Percentiles rank a stretch among this genome's conserved stretches.
Evolutionary conservation across 2,329 filamentous ascomycete genomes (phyloP).

Genomic region (Pyrenochaeta sp.): DNA sequence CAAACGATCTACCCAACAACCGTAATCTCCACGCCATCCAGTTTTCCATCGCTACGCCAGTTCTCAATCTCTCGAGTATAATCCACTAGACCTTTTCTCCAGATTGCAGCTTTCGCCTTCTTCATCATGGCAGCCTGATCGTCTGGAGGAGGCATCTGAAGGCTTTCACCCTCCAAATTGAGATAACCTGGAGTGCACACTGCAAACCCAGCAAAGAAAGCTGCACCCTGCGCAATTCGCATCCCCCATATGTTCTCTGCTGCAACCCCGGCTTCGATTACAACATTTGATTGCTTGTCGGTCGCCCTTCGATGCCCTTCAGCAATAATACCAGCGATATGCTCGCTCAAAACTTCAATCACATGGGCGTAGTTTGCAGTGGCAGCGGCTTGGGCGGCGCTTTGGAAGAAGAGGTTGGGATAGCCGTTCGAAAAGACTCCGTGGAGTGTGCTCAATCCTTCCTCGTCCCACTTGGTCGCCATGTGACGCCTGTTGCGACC

Average conservation of each 20-base stretch:
- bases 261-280: slow-evolving; percentile 9
- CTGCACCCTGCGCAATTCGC: slow-evolving; percentile 11
- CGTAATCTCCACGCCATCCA: slow-evolving; percentile 12
- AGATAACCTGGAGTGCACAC: slow-evolving; percentile 16
- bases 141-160: slow-evolving; percentile 8
- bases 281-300: background rate
- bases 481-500: slow-evolving; percentile 53
- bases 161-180: slow-evolving; percentile 14
- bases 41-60: slow-evolving; percentile 11
- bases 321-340: slow-evolving; percentile 11
- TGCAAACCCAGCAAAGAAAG: slow-evolving; percentile 3
- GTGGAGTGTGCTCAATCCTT: slow-evolving; percentile 57
- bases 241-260: slow-evolving; percentile 17
- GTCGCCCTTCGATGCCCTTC: background rate
- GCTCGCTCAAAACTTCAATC: slow-evolving; percentile 10
- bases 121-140: slow-evolving; percentile 16
- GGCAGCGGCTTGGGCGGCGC: slow-evolving; percentile 3
- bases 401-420: slow-evolving; percentile 27
- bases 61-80: slow-evolving; percentile 9
- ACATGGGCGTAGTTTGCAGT: slow-evolving; percentile 12
- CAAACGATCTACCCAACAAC: background rate
- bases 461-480: slow-evolving; percentile 54
- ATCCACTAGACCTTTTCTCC: slow-evolving; percentile 11
- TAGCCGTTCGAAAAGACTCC: slow-evolving; percentile 20
- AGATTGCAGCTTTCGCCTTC: slow-evolving; percentile 11